These are phyloP conservation scores for Fraxinus greggii DNA, from an alignment of 305 asterid genomes.

Conservation along the genomic window DNA sequence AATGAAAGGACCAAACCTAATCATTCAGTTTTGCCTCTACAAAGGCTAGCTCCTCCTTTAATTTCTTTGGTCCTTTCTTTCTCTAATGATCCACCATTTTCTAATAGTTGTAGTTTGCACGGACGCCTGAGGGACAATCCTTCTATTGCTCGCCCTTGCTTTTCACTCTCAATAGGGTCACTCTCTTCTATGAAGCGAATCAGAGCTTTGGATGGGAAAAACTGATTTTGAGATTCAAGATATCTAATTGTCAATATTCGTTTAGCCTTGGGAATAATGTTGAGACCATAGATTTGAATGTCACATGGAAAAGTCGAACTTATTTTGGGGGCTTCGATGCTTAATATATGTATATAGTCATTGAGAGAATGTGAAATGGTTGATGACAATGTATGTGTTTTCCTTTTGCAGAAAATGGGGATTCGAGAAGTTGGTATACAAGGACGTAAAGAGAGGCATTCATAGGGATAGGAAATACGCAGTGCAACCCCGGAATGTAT, in stretches of 20 bases:
- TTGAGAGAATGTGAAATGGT: background rate
- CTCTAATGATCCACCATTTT: background rate
- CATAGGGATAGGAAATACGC: constrained; percentile 77
- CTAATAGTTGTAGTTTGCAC: background rate
- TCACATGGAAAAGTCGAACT: background rate
- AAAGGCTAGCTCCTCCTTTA: background rate
- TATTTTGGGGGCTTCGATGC: background rate
- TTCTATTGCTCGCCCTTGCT: background rate
- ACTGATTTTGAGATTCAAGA: background rate
- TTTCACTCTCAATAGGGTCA: background rate
- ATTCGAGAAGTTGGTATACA: constrained; percentile 80
- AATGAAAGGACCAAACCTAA: background rate
- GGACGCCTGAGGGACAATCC: background rate
- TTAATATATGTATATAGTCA: background rate
- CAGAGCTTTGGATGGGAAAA: background rate
- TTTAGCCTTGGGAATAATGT: background rate
- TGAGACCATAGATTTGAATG: background rate
- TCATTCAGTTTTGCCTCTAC: background rate
- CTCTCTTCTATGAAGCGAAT: background rate
- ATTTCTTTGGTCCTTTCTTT: background rate
- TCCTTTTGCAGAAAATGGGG: constrained; percentile 68
- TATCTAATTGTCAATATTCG: background rate
- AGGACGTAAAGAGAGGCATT: constrained; percentile 58
- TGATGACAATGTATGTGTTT: background rate
- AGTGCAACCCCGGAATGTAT: constrained; percentile 71